Conservation (phyloP, 148 eudicot genomes). For the Camellia granthamiana region DNA sequence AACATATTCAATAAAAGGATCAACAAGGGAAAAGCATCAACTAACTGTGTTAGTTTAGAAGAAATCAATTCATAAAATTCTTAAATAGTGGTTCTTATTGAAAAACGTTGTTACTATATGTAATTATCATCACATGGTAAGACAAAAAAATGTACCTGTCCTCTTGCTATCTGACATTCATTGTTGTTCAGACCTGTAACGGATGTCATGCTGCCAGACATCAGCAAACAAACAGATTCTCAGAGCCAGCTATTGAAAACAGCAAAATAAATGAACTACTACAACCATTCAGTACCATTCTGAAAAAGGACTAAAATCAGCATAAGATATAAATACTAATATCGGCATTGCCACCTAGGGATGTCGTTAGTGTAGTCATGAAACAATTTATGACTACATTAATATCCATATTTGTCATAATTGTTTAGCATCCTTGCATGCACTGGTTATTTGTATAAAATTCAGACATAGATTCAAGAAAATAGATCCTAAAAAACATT, state of each 20-base stretch:
- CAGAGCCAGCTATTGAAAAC: constrained; percentile 8
- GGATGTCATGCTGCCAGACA: constrained; percentile 68
- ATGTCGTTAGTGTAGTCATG: background rate
- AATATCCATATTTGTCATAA: background rate
- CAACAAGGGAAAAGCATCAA: background rate
- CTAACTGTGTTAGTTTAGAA: background rate
- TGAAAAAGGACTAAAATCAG: background rate
- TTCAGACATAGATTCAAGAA: background rate
- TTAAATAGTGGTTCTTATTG: too few relatives aligned
- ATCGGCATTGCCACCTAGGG: background rate
- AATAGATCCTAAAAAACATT: background rate
- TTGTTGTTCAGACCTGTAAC: constrained; percentile 92
- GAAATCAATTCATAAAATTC: too few relatives aligned
- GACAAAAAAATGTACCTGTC: constrained; percentile 53
- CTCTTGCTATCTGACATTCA: constrained; percentile 90
- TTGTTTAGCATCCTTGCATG: background rate
- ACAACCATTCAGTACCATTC: background rate
- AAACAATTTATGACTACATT: background rate
- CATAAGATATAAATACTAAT: background rate
- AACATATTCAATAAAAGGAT: background rate
- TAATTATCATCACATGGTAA: background rate
- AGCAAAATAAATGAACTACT: background rate
- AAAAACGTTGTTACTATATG: background rate
- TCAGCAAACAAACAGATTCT: constrained; percentile 15
- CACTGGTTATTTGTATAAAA: background rate